Evolutionary conservation across 2,329 filamentous ascomycete genomes (phyloP).

Genomic region (Aspergillus persii): DNA sequence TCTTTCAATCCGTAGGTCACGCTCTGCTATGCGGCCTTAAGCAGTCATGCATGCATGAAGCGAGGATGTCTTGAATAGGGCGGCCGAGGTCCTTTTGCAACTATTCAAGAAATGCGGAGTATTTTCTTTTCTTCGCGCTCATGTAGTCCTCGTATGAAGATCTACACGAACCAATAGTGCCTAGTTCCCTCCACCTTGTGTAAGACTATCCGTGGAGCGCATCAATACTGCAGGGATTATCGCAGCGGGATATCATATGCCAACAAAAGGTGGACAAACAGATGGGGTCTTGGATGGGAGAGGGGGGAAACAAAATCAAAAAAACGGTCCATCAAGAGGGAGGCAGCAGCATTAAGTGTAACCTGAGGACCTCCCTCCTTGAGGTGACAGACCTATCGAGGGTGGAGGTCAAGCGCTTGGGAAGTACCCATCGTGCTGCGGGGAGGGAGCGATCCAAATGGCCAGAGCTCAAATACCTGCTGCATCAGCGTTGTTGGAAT

Average conservation of each 20-base stretch:
- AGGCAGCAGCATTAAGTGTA: constrained; percentile 12
- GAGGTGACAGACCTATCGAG: constrained; percentile 3
- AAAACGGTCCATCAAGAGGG: neutral
- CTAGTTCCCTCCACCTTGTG: neutral
- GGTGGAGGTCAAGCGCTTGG: constrained; percentile 7
- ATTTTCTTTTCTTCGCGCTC: neutral
- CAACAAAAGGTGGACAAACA: neutral
- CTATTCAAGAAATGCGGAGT: neutral
- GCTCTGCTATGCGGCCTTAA: neutral
- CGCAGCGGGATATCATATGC: neutral
- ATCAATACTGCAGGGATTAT: neutral
- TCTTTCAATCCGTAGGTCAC: neutral
- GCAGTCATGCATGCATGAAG: neutral
- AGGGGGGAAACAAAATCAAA: neutral
- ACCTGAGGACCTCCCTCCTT: neutral
- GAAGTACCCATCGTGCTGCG: constrained; percentile 4
- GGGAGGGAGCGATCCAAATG: constrained; percentile 12
- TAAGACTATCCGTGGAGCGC: neutral
- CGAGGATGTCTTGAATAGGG: neutral
- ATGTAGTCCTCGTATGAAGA: neutral
- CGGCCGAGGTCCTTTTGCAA: neutral
- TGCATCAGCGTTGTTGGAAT: neutral
- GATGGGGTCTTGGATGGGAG: neutral
- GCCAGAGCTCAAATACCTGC: constrained; percentile 7
- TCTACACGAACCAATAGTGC: constrained; percentile 6